phyloP scores from a whole-genome alignment of 495 filamentous ascomycete genomes.

The Penicillium paxilli region DNA sequence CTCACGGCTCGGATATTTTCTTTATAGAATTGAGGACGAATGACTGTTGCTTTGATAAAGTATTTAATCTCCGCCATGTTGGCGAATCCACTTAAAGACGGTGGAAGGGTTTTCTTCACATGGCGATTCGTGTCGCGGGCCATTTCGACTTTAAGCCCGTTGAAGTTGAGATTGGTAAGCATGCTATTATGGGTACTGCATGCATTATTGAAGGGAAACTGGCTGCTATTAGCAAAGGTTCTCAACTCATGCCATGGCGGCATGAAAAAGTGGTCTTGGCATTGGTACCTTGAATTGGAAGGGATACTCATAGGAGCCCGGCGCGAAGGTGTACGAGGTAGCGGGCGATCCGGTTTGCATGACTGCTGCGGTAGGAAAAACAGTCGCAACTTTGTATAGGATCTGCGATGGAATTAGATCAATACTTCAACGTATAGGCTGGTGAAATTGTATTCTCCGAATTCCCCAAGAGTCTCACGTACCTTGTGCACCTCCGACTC shows the following conservation, averaged over 20 bases:
- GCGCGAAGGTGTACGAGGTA: constrained; percentile 61
- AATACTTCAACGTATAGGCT: background rate
- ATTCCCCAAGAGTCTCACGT: background rate
- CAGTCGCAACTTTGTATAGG: constrained; percentile 62
- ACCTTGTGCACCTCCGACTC: constrained; percentile 82
- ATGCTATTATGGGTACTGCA: constrained; percentile 65
- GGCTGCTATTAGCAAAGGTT: background rate
- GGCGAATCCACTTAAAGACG: constrained; percentile 78
- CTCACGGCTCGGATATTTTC: constrained; percentile 74
- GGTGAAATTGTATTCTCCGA: background rate
- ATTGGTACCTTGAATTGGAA: constrained; percentile 79
- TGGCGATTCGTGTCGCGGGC: constrained; percentile 60
- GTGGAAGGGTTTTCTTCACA: constrained; percentile 84
- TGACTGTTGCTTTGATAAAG: constrained; percentile 88
- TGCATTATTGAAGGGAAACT: constrained; percentile 88
- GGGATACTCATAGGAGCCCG: constrained; percentile 83
- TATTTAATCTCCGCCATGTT: constrained; percentile 88
- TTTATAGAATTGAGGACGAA: constrained; percentile 77
- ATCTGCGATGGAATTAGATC: constrained; percentile 44
- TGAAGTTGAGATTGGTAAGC: constrained; percentile 56
- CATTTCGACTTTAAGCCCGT: constrained; percentile 57
- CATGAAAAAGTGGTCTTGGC: background rate
- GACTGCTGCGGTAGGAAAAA: constrained; percentile 62
- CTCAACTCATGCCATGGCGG: background rate
- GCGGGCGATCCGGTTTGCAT: constrained; percentile 43